phyloP scores from a whole-genome alignment of 1,139 yeast species.

The Pichia sp. region DNA sequence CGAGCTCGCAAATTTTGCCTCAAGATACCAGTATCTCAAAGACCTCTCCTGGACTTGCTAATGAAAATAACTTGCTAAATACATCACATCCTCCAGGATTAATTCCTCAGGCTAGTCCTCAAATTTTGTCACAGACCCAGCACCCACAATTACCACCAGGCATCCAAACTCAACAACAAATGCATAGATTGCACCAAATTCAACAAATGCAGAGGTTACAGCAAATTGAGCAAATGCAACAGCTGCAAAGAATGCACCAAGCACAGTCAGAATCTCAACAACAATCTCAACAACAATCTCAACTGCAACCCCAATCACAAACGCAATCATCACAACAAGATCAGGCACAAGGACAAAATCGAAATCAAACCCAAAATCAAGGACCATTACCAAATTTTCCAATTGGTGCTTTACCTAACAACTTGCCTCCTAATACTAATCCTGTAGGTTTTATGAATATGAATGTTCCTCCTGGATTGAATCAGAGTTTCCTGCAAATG shows the following conservation, averaged over 20 bases:
- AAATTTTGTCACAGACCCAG: not conserved
- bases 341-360: not conserved
- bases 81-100: not conserved
- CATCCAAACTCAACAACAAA: constrained; percentile 1
- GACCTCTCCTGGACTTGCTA: not conserved
- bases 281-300: not conserved
- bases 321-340: not conserved
- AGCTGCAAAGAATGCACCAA: not conserved
- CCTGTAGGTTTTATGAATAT: not conserved
- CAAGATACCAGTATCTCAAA: not conserved
- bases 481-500: not conserved
- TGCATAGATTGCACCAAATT: constrained; percentile 6
- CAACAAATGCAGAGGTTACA: constrained; percentile 7
- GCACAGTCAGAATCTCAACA: not conserved
- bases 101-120: not conserved
- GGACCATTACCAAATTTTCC: not conserved
- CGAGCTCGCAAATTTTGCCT: constrained; percentile 8
- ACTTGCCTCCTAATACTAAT: too few relatives aligned
- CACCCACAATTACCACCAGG: not conserved
- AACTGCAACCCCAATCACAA: not conserved
- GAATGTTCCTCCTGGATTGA: not conserved
- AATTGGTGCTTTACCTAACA: not conserved
- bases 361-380: too few relatives aligned
- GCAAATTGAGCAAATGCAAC: constrained; percentile 5
- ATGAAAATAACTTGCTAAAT: not conserved